phyloP scores from a whole-genome alignment of 169 alveolate genomes.

The Plasmodium ovale region DNA sequence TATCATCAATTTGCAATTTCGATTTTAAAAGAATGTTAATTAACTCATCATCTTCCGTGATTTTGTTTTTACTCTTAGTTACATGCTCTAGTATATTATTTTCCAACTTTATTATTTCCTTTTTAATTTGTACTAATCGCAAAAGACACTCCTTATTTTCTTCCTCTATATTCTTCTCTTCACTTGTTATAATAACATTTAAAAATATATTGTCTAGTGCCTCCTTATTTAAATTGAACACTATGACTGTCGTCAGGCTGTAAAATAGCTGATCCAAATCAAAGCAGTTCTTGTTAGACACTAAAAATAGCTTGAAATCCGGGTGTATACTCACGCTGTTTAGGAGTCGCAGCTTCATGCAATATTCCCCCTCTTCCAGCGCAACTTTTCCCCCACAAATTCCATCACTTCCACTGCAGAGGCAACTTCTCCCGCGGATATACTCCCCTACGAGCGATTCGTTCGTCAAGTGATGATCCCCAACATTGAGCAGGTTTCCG shows the following conservation, averaged over 20 bases:
- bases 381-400: neutral
- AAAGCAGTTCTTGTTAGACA: slow-evolving; percentile 70
- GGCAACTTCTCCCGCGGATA: slow-evolving; percentile 14
- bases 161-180: slow-evolving; percentile 43
- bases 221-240: slow-evolving; percentile 59
- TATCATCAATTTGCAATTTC: slow-evolving; percentile 66
- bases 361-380: slow-evolving; percentile 36
- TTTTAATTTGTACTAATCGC: slow-evolving; percentile 52
- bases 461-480: slow-evolving; percentile 9
- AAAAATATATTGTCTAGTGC: slow-evolving; percentile 46
- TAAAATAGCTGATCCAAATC: slow-evolving; percentile 36
- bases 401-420: neutral
- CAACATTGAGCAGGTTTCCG: neutral
- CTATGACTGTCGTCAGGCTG: slow-evolving; percentile 41
- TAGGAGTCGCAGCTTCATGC: slow-evolving; percentile 41
- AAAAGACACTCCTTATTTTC: slow-evolving; percentile 63
- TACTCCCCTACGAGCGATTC: slow-evolving; percentile 32
- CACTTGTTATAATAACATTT: slow-evolving; percentile 61
- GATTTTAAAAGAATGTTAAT: slow-evolving; percentile 68
- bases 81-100: slow-evolving; percentile 61
- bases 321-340: slow-evolving; percentile 28
- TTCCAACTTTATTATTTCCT: slow-evolving; percentile 69
- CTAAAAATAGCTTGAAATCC: slow-evolving; percentile 52
- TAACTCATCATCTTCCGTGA: slow-evolving; percentile 70
- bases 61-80: slow-evolving; percentile 65